Evolutionary conservation across 495 filamentous ascomycete genomes (phyloP).

Genomic region (Penicillium paradoxum): DNA sequence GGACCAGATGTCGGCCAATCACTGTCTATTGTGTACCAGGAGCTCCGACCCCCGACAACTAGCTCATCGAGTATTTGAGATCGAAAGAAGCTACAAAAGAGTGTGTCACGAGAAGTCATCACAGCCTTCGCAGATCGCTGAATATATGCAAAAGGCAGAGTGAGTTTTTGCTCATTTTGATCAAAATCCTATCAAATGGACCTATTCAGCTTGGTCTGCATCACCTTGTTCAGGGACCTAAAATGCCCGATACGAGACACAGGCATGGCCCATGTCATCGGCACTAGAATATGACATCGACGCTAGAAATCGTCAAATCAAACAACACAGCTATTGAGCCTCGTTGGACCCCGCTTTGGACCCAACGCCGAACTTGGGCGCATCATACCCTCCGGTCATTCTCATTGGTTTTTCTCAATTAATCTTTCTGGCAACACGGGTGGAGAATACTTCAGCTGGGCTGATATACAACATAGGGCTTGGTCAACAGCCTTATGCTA

Average conservation of each 20-base stretch:
- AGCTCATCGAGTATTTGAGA: not conserved
- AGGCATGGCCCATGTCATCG: constrained; percentile 1
- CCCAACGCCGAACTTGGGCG: not conserved
- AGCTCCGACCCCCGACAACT: not conserved
- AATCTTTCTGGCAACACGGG: not conserved
- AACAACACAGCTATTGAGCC: not conserved
- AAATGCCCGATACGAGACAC: not conserved
- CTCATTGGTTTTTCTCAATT: not conserved
- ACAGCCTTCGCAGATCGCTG: not conserved
- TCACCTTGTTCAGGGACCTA: not conserved
- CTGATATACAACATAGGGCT: not conserved
- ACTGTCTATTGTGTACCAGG: not conserved
- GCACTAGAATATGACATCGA: not conserved
- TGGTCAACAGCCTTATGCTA: not conserved
- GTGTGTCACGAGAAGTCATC: not conserved
- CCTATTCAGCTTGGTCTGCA: not conserved
- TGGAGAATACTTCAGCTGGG: not conserved
- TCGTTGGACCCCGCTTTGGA: not conserved
- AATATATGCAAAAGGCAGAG: not conserved
- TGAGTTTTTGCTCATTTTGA: not conserved
- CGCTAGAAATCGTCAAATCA: not conserved
- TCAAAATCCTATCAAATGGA: too few species aligned
- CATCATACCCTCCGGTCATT: not conserved
- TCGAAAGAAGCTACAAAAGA: constrained; percentile 1
- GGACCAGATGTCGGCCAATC: constrained; percentile 3